A percentile compares a stretch with the other conserved stretches of the same genome.
phyloP scores from a whole-genome alignment of 768 basidiomycete species.

The Lactifluus volemus region DNA sequence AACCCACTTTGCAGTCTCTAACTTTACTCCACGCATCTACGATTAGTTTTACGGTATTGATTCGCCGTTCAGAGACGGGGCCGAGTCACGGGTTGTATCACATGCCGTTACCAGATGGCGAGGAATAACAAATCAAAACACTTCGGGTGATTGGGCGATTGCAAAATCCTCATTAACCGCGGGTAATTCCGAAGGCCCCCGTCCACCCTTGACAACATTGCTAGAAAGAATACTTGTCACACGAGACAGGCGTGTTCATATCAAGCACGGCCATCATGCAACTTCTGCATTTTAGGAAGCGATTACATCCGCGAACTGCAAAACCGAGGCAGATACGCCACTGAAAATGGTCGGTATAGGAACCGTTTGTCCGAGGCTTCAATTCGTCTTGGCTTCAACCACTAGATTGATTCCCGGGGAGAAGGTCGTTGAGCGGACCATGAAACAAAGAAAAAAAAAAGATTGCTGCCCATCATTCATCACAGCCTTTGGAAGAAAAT shows the following conservation, averaged over 20 bases:
- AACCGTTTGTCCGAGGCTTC: slow-evolving; percentile 1
- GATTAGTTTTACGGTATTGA: background rate
- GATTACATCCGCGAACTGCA: slow-evolving; percentile 29
- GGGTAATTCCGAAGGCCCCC: background rate
- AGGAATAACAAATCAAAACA: background rate
- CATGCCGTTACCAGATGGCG: background rate
- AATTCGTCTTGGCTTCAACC: background rate
- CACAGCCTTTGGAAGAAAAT: background rate
- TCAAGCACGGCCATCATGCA: slow-evolving; percentile 30
- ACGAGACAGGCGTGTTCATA: slow-evolving; percentile 23
- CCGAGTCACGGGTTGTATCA: background rate
- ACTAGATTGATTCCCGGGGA: background rate
- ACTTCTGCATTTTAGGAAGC: slow-evolving; percentile 26
- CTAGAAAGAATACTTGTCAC: slow-evolving; percentile 1
- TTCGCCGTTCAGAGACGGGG: background rate
- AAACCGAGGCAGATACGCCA: slow-evolving; percentile 32
- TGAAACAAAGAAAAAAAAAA: background rate
- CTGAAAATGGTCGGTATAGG: slow-evolving; percentile 23
- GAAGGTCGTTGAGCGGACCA: background rate
- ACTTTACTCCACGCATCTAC: background rate
- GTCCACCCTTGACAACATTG: background rate
- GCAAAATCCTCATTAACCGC: background rate
- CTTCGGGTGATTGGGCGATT: background rate
- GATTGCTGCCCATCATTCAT: background rate
- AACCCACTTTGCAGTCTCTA: background rate